Base-by-base conservation (phyloP, 352 stramenopile species). In the Globisporangium barbulae region DNA sequence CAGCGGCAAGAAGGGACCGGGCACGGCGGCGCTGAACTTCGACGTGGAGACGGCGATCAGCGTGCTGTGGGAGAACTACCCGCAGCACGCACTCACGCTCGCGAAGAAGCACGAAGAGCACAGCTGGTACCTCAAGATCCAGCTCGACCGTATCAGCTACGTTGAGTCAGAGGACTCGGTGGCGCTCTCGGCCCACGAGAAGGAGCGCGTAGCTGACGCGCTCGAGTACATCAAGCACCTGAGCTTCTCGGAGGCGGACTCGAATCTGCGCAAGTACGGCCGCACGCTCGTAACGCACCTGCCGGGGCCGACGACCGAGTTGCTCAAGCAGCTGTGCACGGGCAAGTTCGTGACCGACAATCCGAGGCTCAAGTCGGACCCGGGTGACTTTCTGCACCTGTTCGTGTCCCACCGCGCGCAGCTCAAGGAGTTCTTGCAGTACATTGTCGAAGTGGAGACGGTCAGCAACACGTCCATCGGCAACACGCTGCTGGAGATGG, bases 31-130 rank as follows among this genome's bases (percentile, higher is more conserved):
- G 28, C 67, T 95, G 41, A 94, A 90, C 61, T 97, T 97, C 55
- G 91, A 97, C 62, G 83, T 98, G 12, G 86, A 96, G 64, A 97
- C 90, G n/a, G 93, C 93, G 3, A 93, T 98, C 22, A 94, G 85
- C 13, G 93, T 98, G 37, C 57, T 98, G 56, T 95, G 91, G 74
- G 90, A 96, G 64, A 96, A 96, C 63, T 98, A 97, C 71, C 91
- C 80, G 22, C 87, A 94, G 45, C 90, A 97, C 62, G 94, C 90
- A 30, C 70, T 98, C 33, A 88, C 87, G 45, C 72, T 98, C 45
- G 91, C 91, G 25, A 94, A 88, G 63, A 97, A 97, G 69, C 81
- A 96, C 64, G 79, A 90, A 54, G 88, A 97, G 57, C 89, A 97
- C 71, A 94, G 82, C 50, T 96, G 88, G 84, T 98, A 97, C 67